These are phyloP conservation scores for Phyllosticta capitalensis DNA, from an alignment of 2,329 filamentous ascomycete species.

Conservation along the genomic window DNA sequence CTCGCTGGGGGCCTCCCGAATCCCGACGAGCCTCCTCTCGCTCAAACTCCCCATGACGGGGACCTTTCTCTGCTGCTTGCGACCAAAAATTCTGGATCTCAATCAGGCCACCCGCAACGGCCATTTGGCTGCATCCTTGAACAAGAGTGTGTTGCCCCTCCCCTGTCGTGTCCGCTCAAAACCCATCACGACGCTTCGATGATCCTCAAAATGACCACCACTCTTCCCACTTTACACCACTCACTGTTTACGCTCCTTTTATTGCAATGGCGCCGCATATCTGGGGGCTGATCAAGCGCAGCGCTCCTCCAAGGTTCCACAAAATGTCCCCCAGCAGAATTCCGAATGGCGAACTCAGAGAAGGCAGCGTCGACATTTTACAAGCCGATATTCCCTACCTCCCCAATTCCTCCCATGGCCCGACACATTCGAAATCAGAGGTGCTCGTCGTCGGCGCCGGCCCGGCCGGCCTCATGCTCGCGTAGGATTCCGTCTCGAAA, in stretches of 20 bases:
- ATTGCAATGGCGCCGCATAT: constrained; percentile 10
- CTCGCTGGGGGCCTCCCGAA: constrained; percentile 4
- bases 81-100: not conserved
- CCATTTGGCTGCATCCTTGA: not conserved
- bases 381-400: constrained; percentile 9
- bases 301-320: constrained; percentile 16
- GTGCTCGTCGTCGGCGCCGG: constrained; percentile 34
- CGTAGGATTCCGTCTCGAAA: constrained; percentile 19
- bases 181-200: not conserved
- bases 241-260: not conserved
- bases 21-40: not conserved
- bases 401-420: constrained; percentile 7
- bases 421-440: constrained; percentile 26
- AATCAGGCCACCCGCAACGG: constrained; percentile 6
- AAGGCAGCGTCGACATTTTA: constrained; percentile 16
- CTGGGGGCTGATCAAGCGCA: constrained; percentile 14
- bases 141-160: constrained; percentile 1
- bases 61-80: not conserved
- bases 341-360: constrained; percentile 18
- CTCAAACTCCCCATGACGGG: not conserved
- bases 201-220: constrained; percentile 4
- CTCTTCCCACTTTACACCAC: constrained; percentile 11
- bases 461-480: constrained; percentile 34
- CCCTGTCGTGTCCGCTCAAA: not conserved
- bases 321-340: constrained; percentile 26